Percentiles rank a stretch among this genome's conserved stretches.
Conservation (phyloP, 768 basidiomycete species). For the Scleroderma citrinum region DNA sequence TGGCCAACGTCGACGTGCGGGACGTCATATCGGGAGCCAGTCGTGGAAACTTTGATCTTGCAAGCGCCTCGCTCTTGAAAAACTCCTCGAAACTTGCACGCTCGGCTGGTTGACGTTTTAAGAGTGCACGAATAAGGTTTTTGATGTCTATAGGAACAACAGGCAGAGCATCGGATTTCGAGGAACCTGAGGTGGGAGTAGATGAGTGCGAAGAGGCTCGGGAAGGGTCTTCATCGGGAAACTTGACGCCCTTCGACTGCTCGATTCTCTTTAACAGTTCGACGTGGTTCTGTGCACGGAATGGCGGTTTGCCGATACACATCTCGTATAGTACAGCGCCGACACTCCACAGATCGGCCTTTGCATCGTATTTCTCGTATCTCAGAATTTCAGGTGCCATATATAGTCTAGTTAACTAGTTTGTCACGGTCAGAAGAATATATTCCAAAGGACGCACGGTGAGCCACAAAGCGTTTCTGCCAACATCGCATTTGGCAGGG, state of each 20-base stretch:
- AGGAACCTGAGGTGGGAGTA: slow-evolving; percentile 9
- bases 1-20: slow-evolving; percentile 7
- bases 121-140: slow-evolving; percentile 72
- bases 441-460: slow-evolving; percentile 55
- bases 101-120: slow-evolving; percentile 80
- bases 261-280: slow-evolving; percentile 93
- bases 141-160: slow-evolving; percentile 81
- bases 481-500: slow-evolving; percentile 86
- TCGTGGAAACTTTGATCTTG: slow-evolving; percentile 71
- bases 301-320: slow-evolving; percentile 88
- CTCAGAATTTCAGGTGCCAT: slow-evolving; percentile 99
- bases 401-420: slow-evolving; percentile 58
- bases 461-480: slow-evolving; percentile 98
- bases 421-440: background rate
- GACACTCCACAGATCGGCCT: slow-evolving; percentile 97
- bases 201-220: slow-evolving; percentile 34
- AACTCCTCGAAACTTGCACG: slow-evolving; percentile 89
- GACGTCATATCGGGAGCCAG: slow-evolving; percentile 25
- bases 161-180: slow-evolving; percentile 41
- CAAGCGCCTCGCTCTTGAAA: slow-evolving; percentile 74
- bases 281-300: slow-evolving; percentile 93
- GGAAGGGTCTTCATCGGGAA: slow-evolving; percentile 81
- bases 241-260: slow-evolving; percentile 83
- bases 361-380: slow-evolving; percentile 97
- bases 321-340: slow-evolving; percentile 97